These are phyloP conservation scores for Trichoderma pleuroti DNA, from an alignment of 2,329 filamentous ascomycete species.

Conservation along the genomic window DNA sequence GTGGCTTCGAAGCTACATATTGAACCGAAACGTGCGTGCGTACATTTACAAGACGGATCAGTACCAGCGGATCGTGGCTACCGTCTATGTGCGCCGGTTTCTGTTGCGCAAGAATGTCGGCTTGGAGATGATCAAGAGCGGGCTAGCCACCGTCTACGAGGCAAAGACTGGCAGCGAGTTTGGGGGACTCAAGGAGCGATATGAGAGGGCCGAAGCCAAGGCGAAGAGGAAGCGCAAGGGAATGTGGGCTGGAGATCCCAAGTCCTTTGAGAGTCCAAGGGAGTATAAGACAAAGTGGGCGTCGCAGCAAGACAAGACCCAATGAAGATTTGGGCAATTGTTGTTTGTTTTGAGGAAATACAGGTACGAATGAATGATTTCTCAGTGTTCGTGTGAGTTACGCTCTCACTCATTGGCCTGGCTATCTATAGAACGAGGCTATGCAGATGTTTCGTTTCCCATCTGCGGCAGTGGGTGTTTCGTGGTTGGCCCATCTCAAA, in stretches of 20 bases:
- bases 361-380: neutral
- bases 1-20: constrained; percentile 74
- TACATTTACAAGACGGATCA: constrained; percentile 83
- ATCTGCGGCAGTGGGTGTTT: constrained; percentile 10
- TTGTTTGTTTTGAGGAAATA: neutral
- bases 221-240: constrained; percentile 64
- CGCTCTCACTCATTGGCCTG: neutral
- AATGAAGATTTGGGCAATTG: neutral
- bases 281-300: constrained; percentile 68
- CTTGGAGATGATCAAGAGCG: constrained; percentile 79
- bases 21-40: constrained; percentile 71
- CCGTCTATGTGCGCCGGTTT: constrained; percentile 69
- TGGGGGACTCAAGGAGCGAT: constrained; percentile 64
- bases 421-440: neutral
- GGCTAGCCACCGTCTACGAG: constrained; percentile 89
- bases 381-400: neutral
- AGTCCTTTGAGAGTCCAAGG: constrained; percentile 74
- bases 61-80: constrained; percentile 86
- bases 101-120: constrained; percentile 77
- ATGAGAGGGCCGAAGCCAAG: constrained; percentile 62
- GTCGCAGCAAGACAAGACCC: constrained; percentile 12
- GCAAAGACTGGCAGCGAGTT: constrained; percentile 88
- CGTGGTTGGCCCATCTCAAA: neutral
- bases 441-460: too few species aligned
- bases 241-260: constrained; percentile 69